phyloP scores from a whole-genome alignment of 2,329 filamentous ascomycete species.

The Dothistroma pini region DNA sequence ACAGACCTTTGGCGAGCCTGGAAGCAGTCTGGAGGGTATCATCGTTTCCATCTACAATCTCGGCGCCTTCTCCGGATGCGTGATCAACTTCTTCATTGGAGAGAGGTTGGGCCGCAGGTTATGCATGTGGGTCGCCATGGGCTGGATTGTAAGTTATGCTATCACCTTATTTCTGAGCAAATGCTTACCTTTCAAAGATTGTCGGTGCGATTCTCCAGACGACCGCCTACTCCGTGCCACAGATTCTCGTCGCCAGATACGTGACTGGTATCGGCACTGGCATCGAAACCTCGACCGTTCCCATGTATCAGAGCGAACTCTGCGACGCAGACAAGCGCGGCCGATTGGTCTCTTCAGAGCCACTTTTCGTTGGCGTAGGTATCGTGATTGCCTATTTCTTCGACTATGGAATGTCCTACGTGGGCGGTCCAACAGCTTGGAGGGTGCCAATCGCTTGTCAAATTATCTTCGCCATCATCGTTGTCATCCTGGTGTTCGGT shows the following conservation, averaged over 20 bases:
- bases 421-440: constrained; percentile 45
- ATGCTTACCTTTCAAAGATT: constrained; percentile 21
- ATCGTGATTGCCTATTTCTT: constrained; percentile 35
- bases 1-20: constrained; percentile 40
- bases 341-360: constrained; percentile 34
- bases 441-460: constrained; percentile 48
- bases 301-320: constrained; percentile 40
- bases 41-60: constrained; percentile 54
- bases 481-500: constrained; percentile 41
- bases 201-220: constrained; percentile 46
- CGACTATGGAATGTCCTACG: constrained; percentile 39
- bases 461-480: constrained; percentile 36
- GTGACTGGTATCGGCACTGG: constrained; percentile 49
- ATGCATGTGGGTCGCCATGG: constrained; percentile 46
- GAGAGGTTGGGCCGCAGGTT: constrained; percentile 49
- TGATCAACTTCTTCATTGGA: constrained; percentile 48
- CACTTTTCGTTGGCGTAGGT: constrained; percentile 36
- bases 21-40: constrained; percentile 40
- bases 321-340: constrained; percentile 34
- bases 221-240: constrained; percentile 42
- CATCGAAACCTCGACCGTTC: constrained; percentile 45
- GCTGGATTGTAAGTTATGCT: constrained; percentile 36
- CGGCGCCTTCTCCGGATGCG: constrained; percentile 57
- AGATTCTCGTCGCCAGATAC: constrained; percentile 47
- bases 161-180: neutral